Evolutionary conservation across 2,329 filamentous ascomycete genomes (phyloP).

Genomic region (Botrytis paeoniae): DNA sequence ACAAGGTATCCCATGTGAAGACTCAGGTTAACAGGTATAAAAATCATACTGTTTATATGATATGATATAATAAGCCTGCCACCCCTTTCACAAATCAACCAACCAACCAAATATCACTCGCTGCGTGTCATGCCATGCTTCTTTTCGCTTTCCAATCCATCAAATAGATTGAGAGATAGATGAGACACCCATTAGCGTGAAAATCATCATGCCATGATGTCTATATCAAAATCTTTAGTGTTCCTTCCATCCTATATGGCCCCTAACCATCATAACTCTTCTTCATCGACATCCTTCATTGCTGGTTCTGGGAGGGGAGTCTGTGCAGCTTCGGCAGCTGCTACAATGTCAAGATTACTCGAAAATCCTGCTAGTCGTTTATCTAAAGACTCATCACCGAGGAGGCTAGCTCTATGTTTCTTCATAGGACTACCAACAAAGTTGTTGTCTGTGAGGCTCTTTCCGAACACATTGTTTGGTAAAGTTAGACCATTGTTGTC

Average conservation of each 20-base stretch:
- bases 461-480: slow-evolving; percentile 43
- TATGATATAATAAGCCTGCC: slow-evolving; percentile 1
- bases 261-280: slow-evolving; percentile 35
- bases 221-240: slow-evolving; percentile 6
- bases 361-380: slow-evolving; percentile 32
- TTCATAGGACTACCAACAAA: slow-evolving; percentile 69
- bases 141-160: slow-evolving; percentile 7
- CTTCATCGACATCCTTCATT: slow-evolving; percentile 27
- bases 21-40: background rate
- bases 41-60: background rate
- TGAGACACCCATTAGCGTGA: background rate
- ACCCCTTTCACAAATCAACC: background rate
- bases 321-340: slow-evolving; percentile 36
- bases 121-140: slow-evolving; percentile 4
- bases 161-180: slow-evolving; percentile 4
- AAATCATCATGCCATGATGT: background rate
- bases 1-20: background rate
- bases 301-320: slow-evolving; percentile 28
- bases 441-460: slow-evolving; percentile 45
- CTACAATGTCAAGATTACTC: slow-evolving; percentile 29
- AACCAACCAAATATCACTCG: slow-evolving; percentile 2
- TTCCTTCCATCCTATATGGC: slow-evolving; percentile 5
- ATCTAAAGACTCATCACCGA: slow-evolving; percentile 43
- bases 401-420: slow-evolving; percentile 65
- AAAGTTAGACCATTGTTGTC: slow-evolving; percentile 33